A percentile compares a stretch with the other conserved stretches of the same genome.
phyloP scores from a whole-genome alignment of 1,284 basidiomycete genomes.

The Tylopilus sp. region DNA sequence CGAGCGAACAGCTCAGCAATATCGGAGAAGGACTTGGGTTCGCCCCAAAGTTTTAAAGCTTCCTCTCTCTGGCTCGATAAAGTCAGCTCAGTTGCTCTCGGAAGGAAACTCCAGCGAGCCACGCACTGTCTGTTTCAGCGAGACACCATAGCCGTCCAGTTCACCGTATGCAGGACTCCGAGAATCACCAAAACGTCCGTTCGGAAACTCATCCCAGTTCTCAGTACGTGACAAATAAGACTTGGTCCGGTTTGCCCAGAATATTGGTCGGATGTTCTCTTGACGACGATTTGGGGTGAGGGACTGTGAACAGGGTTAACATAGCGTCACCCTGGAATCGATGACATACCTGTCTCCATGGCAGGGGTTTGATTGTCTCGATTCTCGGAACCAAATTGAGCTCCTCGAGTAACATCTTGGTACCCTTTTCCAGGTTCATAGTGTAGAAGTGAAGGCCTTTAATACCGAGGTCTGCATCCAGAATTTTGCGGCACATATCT shows the following conservation, averaged over 20 bases:
- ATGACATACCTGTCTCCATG: constrained; percentile 79
- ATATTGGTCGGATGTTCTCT: constrained; percentile 92
- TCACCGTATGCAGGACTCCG: constrained; percentile 97
- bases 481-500: constrained; percentile 81
- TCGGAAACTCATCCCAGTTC: constrained; percentile 99
- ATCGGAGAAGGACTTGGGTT: constrained; percentile 67
- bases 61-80: constrained; percentile 63
- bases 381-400: constrained; percentile 80
- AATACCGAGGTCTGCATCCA: constrained; percentile 77
- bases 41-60: constrained; percentile 85
- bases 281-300: constrained; percentile 84
- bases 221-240: constrained; percentile 91
- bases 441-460: constrained; percentile 95
- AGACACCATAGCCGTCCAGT: constrained; percentile 91
- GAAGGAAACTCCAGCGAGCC: neutral
- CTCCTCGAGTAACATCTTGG: constrained; percentile 88
- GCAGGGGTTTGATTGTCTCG: constrained; percentile 85
- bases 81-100: constrained; percentile 5
- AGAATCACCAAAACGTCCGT: constrained; percentile 96
- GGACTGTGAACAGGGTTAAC: constrained; percentile 45
- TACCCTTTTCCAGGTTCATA: constrained; percentile 96
- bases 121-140: constrained; percentile 76
- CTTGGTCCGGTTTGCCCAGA: constrained; percentile 91
- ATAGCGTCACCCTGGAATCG: constrained; percentile 51
- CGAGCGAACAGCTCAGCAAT: constrained; percentile 73